These are phyloP conservation scores for Corymbia maculata DNA, from an alignment of 345 rosid genomes.

Conservation along the genomic window DNA sequence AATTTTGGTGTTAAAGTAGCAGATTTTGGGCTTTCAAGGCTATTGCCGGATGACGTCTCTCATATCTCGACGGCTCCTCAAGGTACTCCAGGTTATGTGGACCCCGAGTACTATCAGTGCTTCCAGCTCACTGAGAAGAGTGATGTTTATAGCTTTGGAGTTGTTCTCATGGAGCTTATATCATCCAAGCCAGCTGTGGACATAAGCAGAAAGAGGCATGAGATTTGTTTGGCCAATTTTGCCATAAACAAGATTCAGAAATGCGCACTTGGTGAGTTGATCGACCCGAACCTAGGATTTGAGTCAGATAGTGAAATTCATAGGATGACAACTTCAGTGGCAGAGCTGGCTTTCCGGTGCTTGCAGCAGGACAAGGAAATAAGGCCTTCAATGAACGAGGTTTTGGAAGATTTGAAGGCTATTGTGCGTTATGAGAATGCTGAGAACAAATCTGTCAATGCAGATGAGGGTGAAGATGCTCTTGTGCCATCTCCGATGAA, in stretches of 20 bases:
- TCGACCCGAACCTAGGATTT: neutral
- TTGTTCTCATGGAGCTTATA: constrained; percentile 2
- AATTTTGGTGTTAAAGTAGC: constrained; percentile 4
- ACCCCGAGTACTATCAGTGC: constrained; percentile 6
- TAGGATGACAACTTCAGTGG: neutral
- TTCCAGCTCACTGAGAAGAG: constrained; percentile 8
- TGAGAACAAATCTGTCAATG: neutral
- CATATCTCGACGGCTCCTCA: constrained; percentile 5
- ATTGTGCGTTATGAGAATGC: neutral
- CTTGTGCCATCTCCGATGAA: neutral
- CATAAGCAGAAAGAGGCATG: neutral
- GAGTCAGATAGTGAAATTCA: neutral
- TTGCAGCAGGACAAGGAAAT: constrained; percentile 4
- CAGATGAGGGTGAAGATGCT: neutral
- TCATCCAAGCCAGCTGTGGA: constrained; percentile 9
- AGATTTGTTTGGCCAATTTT: constrained; percentile 1
- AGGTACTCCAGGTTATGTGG: constrained; percentile 9
- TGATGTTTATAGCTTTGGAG: constrained; percentile 11
- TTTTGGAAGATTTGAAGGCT: neutral
- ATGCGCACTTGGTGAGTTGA: neutral
- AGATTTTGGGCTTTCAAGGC: constrained; percentile 6
- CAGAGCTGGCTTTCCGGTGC: constrained; percentile 6
- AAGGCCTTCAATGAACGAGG: constrained; percentile 4
- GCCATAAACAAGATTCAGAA: neutral
- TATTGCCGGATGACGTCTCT: constrained; percentile 1